Evolutionary conservation across 2,329 filamentous ascomycete species (phyloP), one percentile per base, ranked within the genome.

Genomic region (Cadophora gregata): DNA sequence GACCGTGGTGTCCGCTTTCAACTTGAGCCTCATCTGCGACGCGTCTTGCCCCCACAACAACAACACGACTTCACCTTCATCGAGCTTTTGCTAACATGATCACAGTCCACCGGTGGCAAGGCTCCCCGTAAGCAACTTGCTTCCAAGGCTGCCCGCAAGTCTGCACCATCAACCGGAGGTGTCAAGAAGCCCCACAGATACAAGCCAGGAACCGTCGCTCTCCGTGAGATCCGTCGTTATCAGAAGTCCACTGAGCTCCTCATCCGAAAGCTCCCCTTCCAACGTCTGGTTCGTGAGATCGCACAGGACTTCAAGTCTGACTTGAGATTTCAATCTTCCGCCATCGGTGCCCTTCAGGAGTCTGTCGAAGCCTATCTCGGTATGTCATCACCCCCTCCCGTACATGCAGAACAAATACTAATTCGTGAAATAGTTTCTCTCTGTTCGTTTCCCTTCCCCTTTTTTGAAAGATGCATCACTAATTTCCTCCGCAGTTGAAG

Each of bases 191-290:
- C 92, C 83, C 92, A 94, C 85, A 87, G 92, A 79, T 88, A 94
- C 82, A 94, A 93, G 91, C 92, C 92, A 79, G 88, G 88, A 87
- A 97, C 96, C 79, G 92, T 97, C 84, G 95, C 95, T 87, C 91
- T 98, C 78, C 93, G 93, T 88, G 96, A 99, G 86, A 99, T 99
- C 78, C 91, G 95, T 86, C 91, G 92, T 79, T 98, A 98, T 87
- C 95, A 98, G 86, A 97, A 97, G 86, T 93, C 91, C 72, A 97
- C 95, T 61, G 94, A 98, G 85, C 90, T 99, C 61, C 85, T 99
- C 76, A 93, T 99, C 83, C 90, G 93, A 83, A 98, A 97, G 87
- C 90, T 97, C 71, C 96, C 96, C 69, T 99, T 99, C 87, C 93
- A 97, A 85, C 92, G 96, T 81, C 86, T 99, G 80, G 96, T 97